Evolutionary conservation across 208 protist genomes (phyloP), one percentile per base, ranked within the genome.

Genomic region (Trypanosoma congolense): DNA sequence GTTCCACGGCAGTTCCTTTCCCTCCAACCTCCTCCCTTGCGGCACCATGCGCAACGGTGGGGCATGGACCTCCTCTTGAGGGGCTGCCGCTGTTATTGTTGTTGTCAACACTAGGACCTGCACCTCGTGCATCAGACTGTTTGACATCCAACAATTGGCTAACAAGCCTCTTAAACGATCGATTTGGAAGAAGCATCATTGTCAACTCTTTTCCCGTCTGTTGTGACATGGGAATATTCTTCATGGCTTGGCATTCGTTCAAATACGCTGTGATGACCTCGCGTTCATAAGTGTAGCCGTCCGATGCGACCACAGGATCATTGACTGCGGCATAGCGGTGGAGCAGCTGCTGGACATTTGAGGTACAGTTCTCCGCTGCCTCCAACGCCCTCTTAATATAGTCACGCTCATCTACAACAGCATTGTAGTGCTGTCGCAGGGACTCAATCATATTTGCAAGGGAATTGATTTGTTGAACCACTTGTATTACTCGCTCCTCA

Each of bases 281-380:
- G 4, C 88, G 79, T 58, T 96, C 86, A 68, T 96, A 97, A 21
- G 89, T 96, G 75, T 87, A 86, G 14, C 93, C 93, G 49, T 96
- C 89, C 53, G 75, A 80, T 31, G 89, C 81, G 21, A 95, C 76
- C 25, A 97, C 93, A 19, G 90, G 83, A 42, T 95, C 87, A 19
- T 76, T 69, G 45, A 96, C 78, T 12, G 66, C 56, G 29, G 59
- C 63, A 62, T 91, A 93, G 36, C 76, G 77, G 25, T 79, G 61
- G 14, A 93, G 65, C n/a, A 87, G 60, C 31, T 59, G 52, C 35
- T 70, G 71, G 25, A 86, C 83, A 31, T 80, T 57, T 48, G 59
- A 55, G 38, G 91, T 52, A 19, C 63, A 57, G 24, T 67, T 70
- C 65, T 93, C 83, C 6, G 83, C 77, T 35, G 60, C 48, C 22